Evolutionary conservation across 1,284 basidiomycete genomes (phyloP).

Genomic region (Hypsizygus ulmarius): DNA sequence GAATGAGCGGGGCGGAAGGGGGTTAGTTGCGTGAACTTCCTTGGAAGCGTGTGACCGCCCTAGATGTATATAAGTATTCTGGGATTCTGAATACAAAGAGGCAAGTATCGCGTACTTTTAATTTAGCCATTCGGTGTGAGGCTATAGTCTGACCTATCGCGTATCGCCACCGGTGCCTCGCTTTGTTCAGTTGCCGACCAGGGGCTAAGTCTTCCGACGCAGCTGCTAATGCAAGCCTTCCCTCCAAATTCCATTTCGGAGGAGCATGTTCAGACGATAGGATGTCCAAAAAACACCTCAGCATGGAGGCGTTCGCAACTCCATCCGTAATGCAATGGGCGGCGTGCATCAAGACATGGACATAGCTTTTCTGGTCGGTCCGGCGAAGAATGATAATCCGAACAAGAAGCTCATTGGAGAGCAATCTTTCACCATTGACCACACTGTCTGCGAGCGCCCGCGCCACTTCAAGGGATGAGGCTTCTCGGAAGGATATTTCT

Average conservation of each 20-base stretch:
- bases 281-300: conserved; percentile 44
- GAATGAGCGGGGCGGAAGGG: conserved; percentile 36
- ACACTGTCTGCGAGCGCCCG: conserved; percentile 28
- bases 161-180: conserved; percentile 46
- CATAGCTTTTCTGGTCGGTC: conserved; percentile 29
- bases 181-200: conserved; percentile 26
- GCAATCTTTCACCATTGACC: conserved; percentile 30
- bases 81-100: background rate
- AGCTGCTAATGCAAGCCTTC: conserved; percentile 41
- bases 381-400: conserved; percentile 37
- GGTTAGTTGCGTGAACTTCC: conserved; percentile 36
- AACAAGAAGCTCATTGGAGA: conserved; percentile 38
- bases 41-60: conserved; percentile 59
- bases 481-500: conserved; percentile 34
- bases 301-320: conserved; percentile 39
- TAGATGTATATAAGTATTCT: conserved; percentile 19
- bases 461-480: conserved; percentile 33
- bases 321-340: conserved; percentile 52
- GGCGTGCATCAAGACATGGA: conserved; percentile 42
- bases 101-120: conserved; percentile 29
- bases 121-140: conserved; percentile 29
- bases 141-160: conserved; percentile 43
- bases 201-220: conserved; percentile 39
- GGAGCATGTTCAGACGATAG: conserved; percentile 28
- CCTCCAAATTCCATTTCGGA: conserved; percentile 26